Percentiles rank a stretch among this genome's conserved stretches.
Evolutionary conservation across 257 asterid species (phyloP).

Genomic region (Coffea eugenioides): DNA sequence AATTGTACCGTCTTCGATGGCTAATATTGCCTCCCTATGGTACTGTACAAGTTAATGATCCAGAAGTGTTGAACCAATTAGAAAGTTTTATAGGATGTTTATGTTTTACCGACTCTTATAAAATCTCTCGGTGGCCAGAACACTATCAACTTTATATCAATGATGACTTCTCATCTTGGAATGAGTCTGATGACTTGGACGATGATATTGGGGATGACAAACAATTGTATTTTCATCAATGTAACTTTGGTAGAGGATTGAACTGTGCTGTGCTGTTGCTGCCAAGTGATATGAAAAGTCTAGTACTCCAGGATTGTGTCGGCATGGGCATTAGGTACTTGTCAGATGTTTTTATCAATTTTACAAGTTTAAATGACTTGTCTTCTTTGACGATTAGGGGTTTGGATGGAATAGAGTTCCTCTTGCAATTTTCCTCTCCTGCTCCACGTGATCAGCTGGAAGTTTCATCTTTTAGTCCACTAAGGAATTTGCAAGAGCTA

Average conservation of each 20-base stretch:
- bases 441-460: neutral
- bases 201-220: too few species aligned
- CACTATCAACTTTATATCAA: too few species aligned
- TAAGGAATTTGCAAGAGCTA: neutral
- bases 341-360: constrained; percentile 12
- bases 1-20: constrained; percentile 4
- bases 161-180: neutral
- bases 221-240: too few species aligned
- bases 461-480: neutral
- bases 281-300: constrained; percentile 22
- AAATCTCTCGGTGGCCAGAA: too few species aligned
- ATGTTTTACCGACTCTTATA: too few species aligned
- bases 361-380: neutral
- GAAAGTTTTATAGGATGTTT: too few species aligned
- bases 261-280: constrained; percentile 8
- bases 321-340: constrained; percentile 12
- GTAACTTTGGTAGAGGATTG: neutral
- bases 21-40: neutral
- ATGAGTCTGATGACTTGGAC: neutral
- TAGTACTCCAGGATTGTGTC: constrained; percentile 12
- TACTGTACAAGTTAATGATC: too few species aligned
- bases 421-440: constrained; percentile 5
- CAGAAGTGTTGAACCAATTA: too few species aligned
- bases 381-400: neutral
- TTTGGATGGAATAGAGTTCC: constrained; percentile 22